These are phyloP conservation scores for Neolentinus lepideus DNA, from an alignment of 1,284 basidiomycete genomes.

Conservation along the genomic window DNA sequence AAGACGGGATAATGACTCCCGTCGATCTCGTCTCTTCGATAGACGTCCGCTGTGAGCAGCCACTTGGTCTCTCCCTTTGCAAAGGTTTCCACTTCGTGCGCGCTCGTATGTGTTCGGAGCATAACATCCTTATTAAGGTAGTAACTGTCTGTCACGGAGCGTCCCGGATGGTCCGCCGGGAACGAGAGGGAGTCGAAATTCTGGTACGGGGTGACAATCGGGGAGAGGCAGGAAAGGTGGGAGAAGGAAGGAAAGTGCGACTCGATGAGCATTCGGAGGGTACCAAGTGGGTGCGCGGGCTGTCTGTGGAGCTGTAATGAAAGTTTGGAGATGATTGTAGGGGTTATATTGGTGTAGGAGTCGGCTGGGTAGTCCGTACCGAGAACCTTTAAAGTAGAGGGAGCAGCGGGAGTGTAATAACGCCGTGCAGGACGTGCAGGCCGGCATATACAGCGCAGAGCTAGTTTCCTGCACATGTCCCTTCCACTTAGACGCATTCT, in stretches of 20 bases:
- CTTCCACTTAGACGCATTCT: not conserved
- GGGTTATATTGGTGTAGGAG: conserved; percentile 79
- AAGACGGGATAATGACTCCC: conserved; percentile 96
- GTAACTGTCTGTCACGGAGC: conserved; percentile 88
- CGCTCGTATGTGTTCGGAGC: conserved; percentile 95
- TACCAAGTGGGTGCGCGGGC: conserved; percentile 79
- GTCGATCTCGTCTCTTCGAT: conserved; percentile 98
- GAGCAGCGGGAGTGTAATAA: not conserved
- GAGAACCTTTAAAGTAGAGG: conserved; percentile 30
- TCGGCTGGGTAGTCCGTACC: conserved; percentile 65
- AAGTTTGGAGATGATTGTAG: conserved; percentile 76
- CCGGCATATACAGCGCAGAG: not conserved
- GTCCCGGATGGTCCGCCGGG: conserved; percentile 88
- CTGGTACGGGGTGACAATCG: conserved; percentile 84
- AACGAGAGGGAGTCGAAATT: conserved; percentile 99
- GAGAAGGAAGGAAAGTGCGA: conserved; percentile 70
- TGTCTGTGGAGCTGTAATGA: conserved; percentile 68
- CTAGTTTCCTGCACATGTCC: not conserved
- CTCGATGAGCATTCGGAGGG: conserved; percentile 83
- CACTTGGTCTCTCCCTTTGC: conserved; percentile 70
- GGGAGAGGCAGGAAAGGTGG: conserved; percentile 69
- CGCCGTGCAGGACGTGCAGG: not conserved
- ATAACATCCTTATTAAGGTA: conserved; percentile 89
- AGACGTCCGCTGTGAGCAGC: conserved; percentile 97
- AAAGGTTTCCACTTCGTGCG: conserved; percentile 96